Evolutionary conservation across 225 moss, liverwort and hornwort genomes (phyloP), one percentile per base, ranked within the genome.

Genomic region (Straminergon stramineum): DNA sequence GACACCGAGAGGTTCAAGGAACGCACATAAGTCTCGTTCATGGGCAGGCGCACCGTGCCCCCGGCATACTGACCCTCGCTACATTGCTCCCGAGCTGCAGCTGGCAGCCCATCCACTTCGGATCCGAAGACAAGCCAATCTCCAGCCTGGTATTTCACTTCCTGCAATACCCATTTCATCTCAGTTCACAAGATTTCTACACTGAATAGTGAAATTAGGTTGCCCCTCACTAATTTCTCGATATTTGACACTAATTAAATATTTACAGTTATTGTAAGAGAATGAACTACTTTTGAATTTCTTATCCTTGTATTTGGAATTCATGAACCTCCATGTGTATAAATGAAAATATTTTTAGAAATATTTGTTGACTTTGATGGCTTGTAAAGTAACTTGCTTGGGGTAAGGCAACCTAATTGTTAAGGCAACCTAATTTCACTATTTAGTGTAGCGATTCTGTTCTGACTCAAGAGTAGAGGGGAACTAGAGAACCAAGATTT

Each of bases 1-100:
- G 95, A 94, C 79, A 75, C 18, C 10, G 30, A 95, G 63, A 96
- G 94, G 79, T 96, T 96, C 56, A 96, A 90, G 67, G 95, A 96
- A 56, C 94, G 94, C 62, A 96, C 96, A 83, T 94, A 94, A 15
- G 93, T 95, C 75, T 95, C 92, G 32, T 93, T 93, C 86, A 96
- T 95, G 57, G 96, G 95, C 60, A 95, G 91, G 52, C 95, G 92
- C 62, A 95, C 92, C 41, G 92, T 92, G 57, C 95, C 96, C 23
- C 94, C 93, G 78, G 92, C 94, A 68, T 95, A 84, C 86, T 71
- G 55, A 30, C 88, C 86, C 74, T 35, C 69, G 43, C 37, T 51
- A 51, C 51, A 75, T 51, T 75, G 31, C 75, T 75, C 32, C 19
- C 4, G 31, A 30, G 18, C 11, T 48, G 31, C 18, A 75, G 7